Conservation (phyloP, 2,329 filamentous ascomycete genomes). For the Alternaria brassicae region DNA sequence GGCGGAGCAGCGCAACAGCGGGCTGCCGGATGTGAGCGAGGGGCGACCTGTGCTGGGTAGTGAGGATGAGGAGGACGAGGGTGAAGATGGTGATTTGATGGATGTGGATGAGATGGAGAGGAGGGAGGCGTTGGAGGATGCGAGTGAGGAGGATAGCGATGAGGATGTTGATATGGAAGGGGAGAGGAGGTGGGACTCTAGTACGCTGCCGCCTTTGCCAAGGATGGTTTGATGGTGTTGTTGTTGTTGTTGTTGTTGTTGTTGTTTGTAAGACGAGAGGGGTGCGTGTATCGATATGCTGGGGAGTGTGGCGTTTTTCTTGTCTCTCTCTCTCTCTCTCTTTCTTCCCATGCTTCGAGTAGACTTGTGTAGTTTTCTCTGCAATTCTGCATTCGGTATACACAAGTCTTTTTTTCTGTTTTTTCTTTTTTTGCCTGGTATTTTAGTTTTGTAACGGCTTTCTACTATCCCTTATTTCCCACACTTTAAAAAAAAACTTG, state of each 20-base stretch:
- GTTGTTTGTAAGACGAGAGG: background rate
- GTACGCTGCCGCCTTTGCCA: constrained; percentile 31
- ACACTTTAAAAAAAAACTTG: too few species aligned
- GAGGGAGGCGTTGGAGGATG: constrained; percentile 6
- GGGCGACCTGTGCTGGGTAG: constrained; percentile 17
- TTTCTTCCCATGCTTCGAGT: too few species aligned
- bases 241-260: background rate
- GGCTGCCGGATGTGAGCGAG: background rate
- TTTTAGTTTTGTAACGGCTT: too few species aligned
- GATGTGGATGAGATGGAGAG: constrained; percentile 21
- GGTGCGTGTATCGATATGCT: background rate
- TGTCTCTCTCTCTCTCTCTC: too few species aligned
- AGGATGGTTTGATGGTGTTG: constrained; percentile 10
- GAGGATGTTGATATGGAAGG: constrained; percentile 9
- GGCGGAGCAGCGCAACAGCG: constrained; percentile 16
- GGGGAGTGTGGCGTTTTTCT: background rate
- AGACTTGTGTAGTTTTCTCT: background rate
- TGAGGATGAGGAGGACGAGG: constrained; percentile 14
- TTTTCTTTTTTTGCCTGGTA: too few species aligned
- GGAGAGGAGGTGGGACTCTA: constrained; percentile 21
- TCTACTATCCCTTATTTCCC: too few species aligned
- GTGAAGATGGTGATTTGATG: constrained; percentile 19
- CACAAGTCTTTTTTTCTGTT: background rate
- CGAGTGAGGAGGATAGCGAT: constrained; percentile 33
- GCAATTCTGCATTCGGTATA: background rate